Base-by-base conservation (phyloP, 305 asterid genomes). In the Rubia tinctorum region DNA sequence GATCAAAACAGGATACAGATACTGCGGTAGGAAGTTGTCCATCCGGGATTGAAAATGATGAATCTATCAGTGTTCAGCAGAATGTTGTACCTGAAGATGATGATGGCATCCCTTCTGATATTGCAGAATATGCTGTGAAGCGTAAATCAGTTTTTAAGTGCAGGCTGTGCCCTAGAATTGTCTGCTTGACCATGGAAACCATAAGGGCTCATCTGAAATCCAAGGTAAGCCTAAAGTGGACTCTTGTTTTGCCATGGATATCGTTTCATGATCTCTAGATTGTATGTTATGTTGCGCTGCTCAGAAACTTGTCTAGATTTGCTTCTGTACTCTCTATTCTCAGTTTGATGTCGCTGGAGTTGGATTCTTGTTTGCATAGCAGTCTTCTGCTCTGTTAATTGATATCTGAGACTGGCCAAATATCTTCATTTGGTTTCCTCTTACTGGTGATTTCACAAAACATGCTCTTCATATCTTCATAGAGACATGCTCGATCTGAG, bases 141-240 rank as follows among this genome's bases (percentile, higher is more conserved):
- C 68, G 84, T 62, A 95, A 95, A 85, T 92, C 98, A 71, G 97
- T 93, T 83, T 95, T 85, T 84, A 95, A 93, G 87, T 95, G 99
- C 85, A 87, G 78, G 83, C 76, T 91, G 42, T 95, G 99, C 85
- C 99, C 98, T 34, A 86, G 96, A 82, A 88, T 95, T 71, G 95
- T 95, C 77, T 92, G 97, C 84, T 83, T 95, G 88, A 84, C 98
- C 10, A 90, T 83, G 83, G 97, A 85, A 78, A 88, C 91, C 44
- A 59, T 94, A 62, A 84, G 79, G 83, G 90, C 95, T 77, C 98
- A 94, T 87, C 90, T 94, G 56, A 80, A 18, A 80, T 94, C 99
- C 78, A 94, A 90, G 96, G 99, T 80, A 77, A 87, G 86, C 80
- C 61, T 58, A 40, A 20, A 56, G 44, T 39, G 8, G 8, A 34